phyloP scores from a whole-genome alignment of 495 filamentous ascomycete genomes.

The Penicillium coffeae region DNA sequence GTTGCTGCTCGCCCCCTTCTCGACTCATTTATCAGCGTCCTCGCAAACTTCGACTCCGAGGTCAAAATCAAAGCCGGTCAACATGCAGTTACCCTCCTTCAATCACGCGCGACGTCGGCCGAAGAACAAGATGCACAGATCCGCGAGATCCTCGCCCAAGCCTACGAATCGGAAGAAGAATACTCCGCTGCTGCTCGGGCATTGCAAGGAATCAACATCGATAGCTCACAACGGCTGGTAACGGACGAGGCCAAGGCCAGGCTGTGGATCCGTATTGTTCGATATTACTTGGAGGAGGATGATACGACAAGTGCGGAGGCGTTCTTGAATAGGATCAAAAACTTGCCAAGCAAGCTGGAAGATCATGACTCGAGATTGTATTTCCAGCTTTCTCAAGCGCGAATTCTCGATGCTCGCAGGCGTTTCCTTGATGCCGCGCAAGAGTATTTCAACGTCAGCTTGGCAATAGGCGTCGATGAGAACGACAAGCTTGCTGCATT shows the following conservation, averaged over 20 bases:
- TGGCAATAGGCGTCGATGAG: constrained; percentile 71
- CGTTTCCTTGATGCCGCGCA: constrained; percentile 86
- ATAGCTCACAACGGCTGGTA: constrained; percentile 79
- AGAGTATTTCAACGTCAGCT: constrained; percentile 81
- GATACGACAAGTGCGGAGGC: constrained; percentile 80
- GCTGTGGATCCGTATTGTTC: constrained; percentile 91
- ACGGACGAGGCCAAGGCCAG: constrained; percentile 70
- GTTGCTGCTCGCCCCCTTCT: constrained; percentile 72
- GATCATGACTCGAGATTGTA: constrained; percentile 71
- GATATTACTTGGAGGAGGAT: constrained; percentile 91
- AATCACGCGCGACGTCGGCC: constrained; percentile 64
- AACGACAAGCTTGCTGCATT: constrained; percentile 81
- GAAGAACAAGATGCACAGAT: constrained; percentile 81
- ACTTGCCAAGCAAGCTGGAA: constrained; percentile 73
- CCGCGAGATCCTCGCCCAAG: constrained; percentile 75
- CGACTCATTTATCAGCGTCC: constrained; percentile 56
- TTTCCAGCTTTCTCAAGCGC: constrained; percentile 87
- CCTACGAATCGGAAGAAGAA: constrained; percentile 79
- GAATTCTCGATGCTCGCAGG: constrained; percentile 86
- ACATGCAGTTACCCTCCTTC: constrained; percentile 61
- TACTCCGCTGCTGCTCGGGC: constrained; percentile 70
- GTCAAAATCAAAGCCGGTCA: constrained; percentile 67
- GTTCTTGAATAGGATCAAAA: constrained; percentile 90
- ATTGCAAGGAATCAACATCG: constrained; percentile 80
- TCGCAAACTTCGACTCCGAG: constrained; percentile 54